These are phyloP conservation scores for Dryadomyces sulphureus DNA, from an alignment of 2,329 filamentous ascomycete species.

Conservation along the genomic window DNA sequence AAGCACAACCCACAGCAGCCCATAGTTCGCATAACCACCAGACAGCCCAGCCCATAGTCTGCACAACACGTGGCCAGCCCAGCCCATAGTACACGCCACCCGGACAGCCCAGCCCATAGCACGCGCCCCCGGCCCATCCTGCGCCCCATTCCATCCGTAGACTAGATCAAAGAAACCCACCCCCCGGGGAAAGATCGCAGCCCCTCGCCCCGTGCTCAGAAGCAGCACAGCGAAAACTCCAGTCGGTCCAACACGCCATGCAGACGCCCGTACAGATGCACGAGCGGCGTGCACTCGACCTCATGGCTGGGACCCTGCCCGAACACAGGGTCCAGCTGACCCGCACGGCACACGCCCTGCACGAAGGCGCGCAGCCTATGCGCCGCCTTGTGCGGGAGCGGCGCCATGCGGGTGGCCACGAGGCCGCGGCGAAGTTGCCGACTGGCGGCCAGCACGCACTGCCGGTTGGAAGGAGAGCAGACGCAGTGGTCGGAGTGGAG, in stretches of 20 bases:
- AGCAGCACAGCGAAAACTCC: neutral
- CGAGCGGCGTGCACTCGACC: neutral
- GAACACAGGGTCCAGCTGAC: neutral
- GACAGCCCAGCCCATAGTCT: too few species aligned
- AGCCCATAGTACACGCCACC: too few species aligned
- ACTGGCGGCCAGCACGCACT: neutral
- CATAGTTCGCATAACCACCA: too few species aligned
- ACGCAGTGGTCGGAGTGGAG: neutral
- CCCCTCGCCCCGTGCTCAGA: neutral
- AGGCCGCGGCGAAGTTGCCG: neutral
- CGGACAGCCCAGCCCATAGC: too few species aligned
- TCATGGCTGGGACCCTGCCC: too few species aligned
- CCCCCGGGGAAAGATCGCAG: neutral
- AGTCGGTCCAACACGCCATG: neutral
- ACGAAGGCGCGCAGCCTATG: neutral
- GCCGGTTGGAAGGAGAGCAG: too few species aligned
- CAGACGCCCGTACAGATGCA: neutral
- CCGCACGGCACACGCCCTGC: neutral
- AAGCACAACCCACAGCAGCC: too few species aligned
- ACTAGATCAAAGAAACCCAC: neutral
- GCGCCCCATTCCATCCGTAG: too few species aligned
- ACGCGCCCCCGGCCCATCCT: too few species aligned
- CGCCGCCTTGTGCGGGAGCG: neutral
- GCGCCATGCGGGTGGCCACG: neutral
- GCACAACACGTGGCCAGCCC: too few species aligned